Conservation (phyloP, 345 rosid species). For the Salix viminalis region DNA sequence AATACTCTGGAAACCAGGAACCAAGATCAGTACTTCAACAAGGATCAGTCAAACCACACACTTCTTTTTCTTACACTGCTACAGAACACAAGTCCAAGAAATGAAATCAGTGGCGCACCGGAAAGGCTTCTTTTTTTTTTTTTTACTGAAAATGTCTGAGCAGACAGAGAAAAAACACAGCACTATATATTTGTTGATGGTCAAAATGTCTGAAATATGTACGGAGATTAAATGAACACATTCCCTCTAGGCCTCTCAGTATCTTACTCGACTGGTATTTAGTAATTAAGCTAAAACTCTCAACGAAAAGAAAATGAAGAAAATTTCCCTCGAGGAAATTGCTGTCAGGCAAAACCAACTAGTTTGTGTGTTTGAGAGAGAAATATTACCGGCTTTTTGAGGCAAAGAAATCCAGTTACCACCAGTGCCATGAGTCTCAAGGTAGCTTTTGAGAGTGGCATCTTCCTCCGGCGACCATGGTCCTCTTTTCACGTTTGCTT, state of each 20-base stretch:
- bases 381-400: conserved; percentile 59
- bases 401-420: conserved; percentile 90
- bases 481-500: conserved; percentile 82
- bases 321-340: not conserved
- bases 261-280: not conserved
- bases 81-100: not conserved
- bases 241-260: not conserved
- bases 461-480: conserved; percentile 96
- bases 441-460: conserved; percentile 66
- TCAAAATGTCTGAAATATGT: not conserved
- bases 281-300: not conserved
- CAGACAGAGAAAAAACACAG: not conserved
- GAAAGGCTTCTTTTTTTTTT: not conserved
- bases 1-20: conserved; percentile 1
- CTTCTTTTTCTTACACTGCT: conserved; percentile 5
- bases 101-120: not conserved
- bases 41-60: conserved; percentile 8
- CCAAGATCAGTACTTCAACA: conserved; percentile 1
- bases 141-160: not conserved
- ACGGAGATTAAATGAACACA: not conserved
- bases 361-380: not conserved
- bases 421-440: conserved; percentile 60
- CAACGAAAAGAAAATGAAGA: not conserved
- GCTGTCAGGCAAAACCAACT: not conserved
- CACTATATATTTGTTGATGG: not conserved